Evolutionary conservation across 2,329 filamentous ascomycete genomes (phyloP).

Genomic region (Colletotrichum sp.): DNA sequence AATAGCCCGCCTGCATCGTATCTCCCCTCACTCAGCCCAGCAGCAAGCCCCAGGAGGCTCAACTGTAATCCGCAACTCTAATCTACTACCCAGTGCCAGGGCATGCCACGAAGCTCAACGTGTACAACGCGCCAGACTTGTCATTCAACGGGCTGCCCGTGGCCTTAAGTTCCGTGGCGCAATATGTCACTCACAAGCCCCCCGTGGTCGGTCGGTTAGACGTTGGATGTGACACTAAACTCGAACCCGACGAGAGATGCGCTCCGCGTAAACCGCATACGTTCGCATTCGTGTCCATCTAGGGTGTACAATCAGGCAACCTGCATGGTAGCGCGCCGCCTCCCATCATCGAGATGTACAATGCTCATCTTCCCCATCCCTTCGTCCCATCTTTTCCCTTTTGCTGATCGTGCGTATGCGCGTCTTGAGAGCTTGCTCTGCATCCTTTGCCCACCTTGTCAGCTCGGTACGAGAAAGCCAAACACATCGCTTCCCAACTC

Average conservation of each 20-base stretch:
- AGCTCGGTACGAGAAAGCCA: background rate
- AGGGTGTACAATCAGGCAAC: background rate
- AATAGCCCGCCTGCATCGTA: background rate
- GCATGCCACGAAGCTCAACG: background rate
- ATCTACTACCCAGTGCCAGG: background rate
- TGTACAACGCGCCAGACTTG: background rate
- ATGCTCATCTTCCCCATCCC: background rate
- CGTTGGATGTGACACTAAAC: background rate
- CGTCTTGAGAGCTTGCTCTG: background rate
- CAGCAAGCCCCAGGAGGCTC: background rate
- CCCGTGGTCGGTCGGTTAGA: background rate
- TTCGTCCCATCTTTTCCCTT: conserved; percentile 3
- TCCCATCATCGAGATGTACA: conserved; percentile 3
- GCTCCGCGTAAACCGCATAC: conserved; percentile 8
- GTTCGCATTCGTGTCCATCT: conserved; percentile 13
- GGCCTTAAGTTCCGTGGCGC: background rate
- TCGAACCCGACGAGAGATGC: conserved; percentile 3
- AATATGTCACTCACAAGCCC: background rate
- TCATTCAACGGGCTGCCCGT: background rate
- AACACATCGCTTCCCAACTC: background rate
- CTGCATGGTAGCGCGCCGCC: background rate
- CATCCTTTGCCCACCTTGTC: background rate
- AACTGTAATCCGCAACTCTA: background rate
- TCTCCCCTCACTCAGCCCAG: background rate
- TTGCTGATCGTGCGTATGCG: background rate